Percentiles rank a stretch among this genome's conserved stretches.
Evolutionary conservation across 140 eudicot species (phyloP).

Genomic region (Senecio squalidus): DNA sequence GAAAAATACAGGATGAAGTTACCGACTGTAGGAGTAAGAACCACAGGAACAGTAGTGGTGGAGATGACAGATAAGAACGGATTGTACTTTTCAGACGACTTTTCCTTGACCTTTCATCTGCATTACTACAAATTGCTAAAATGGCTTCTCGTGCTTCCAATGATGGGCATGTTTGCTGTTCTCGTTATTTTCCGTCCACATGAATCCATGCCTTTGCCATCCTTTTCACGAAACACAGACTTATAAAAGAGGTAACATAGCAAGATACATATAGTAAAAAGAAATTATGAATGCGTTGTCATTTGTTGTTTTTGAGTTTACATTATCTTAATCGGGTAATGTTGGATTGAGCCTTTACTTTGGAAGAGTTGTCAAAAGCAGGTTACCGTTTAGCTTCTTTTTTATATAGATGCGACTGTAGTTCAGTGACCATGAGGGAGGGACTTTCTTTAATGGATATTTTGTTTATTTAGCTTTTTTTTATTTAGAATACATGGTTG

Average conservation of each 20-base stretch:
- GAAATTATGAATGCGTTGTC: background rate
- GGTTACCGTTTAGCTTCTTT: no score
- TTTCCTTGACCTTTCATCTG: conserved; percentile 85
- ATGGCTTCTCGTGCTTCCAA: conserved; percentile 96
- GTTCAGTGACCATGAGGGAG: conserved; percentile 10
- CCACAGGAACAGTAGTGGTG: conserved; percentile 80
- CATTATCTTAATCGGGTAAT: conserved; percentile 22
- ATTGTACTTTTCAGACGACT: conserved; percentile 75
- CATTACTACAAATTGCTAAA: conserved; percentile 85
- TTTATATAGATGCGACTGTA: conserved; percentile 13
- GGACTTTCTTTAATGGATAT: conserved; percentile 8
- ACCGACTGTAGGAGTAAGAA: conserved; percentile 83
- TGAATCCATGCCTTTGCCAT: conserved; percentile 88
- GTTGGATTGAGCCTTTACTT: conserved; percentile 31
- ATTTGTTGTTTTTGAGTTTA: conserved; percentile 22
- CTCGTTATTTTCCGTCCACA: conserved; percentile 85
- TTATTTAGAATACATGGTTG: conserved; percentile 2
- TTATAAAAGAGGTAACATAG: conserved; percentile 33
- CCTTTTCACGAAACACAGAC: conserved; percentile 85
- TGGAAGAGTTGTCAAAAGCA: conserved; percentile 31
- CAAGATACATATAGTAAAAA: conserved; percentile 10
- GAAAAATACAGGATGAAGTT: conserved; percentile 76
- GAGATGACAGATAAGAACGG: conserved; percentile 91
- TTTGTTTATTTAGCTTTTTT: conserved; percentile 10
- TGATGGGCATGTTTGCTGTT: conserved; percentile 95